phyloP scores from a whole-genome alignment of 2,329 filamentous ascomycete genomes.

The Aspergillus sp. region DNA sequence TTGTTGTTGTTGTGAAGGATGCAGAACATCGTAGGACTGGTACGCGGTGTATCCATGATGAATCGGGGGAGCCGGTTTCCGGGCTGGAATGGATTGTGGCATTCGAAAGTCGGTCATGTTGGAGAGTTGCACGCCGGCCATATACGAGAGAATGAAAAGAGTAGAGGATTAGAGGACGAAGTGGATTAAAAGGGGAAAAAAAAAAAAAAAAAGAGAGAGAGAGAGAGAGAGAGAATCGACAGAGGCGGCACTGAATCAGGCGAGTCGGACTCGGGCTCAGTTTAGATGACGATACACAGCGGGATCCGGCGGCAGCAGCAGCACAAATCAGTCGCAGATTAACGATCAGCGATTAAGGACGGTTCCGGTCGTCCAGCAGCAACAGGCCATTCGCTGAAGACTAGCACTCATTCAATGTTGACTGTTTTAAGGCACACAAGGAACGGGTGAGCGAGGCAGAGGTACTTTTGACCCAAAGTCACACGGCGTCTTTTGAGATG shows the following conservation, averaged over 20 bases:
- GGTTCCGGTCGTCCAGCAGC: no score
- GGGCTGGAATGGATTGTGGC: slow-evolving; percentile 27
- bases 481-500: no score
- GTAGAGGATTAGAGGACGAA: neutral
- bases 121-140: slow-evolving; percentile 23
- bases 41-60: slow-evolving; percentile 18
- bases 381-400: no score
- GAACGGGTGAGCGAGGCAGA: no score
- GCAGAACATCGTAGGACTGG: slow-evolving; percentile 18
- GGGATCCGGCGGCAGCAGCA: neutral
- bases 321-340: neutral
- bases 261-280: no score
- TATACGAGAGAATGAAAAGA: slow-evolving; percentile 6
- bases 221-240: neutral
- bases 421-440: no score
- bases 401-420: no score
- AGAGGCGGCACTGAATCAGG: neutral
- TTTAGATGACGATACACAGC: neutral
- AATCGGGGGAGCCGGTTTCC: slow-evolving; percentile 22
- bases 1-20: neutral
- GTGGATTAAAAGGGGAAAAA: neutral
- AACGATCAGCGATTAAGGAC: no score
- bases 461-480: no score
- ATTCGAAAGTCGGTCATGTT: slow-evolving; percentile 34
- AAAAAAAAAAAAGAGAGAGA: no score